These are phyloP conservation scores for Erodium maritimum DNA, from an alignment of 345 rosid species.

Conservation along the genomic window DNA sequence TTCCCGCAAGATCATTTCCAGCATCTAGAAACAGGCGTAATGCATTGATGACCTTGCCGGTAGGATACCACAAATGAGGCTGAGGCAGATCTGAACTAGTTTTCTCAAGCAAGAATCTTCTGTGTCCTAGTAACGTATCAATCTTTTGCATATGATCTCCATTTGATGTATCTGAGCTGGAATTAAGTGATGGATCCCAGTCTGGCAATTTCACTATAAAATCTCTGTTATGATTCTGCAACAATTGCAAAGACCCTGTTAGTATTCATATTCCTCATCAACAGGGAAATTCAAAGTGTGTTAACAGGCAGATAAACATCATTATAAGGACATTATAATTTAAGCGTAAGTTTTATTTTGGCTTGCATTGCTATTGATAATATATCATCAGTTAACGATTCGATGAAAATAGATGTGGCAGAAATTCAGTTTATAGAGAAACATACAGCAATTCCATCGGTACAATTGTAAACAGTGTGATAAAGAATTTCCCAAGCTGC, in stretches of 20 bases:
- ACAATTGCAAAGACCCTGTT: slow-evolving; percentile 11
- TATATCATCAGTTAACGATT: neutral
- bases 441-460: slow-evolving; percentile 77
- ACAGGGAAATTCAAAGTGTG: neutral
- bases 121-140: slow-evolving; percentile 16
- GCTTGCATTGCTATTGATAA: neutral
- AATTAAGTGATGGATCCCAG: slow-evolving; percentile 57
- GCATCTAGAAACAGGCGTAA: slow-evolving; percentile 54
- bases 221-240: slow-evolving; percentile 89
- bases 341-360: too few relatives aligned
- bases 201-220: slow-evolving; percentile 85
- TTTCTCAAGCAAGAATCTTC: slow-evolving; percentile 48
- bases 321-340: too few relatives aligned
- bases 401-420: neutral
- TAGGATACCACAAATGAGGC: slow-evolving; percentile 86
- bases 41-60: slow-evolving; percentile 43
- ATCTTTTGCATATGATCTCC: slow-evolving; percentile 19
- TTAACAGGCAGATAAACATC: neutral
- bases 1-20: slow-evolving; percentile 50
- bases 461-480: slow-evolving; percentile 74
- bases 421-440: slow-evolving; percentile 5
- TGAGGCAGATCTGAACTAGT: slow-evolving; percentile 36
- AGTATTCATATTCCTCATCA: neutral
- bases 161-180: slow-evolving; percentile 18
- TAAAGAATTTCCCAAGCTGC: slow-evolving; percentile 81